phyloP scores from a whole-genome alignment of 495 filamentous ascomycete genomes.

The Terfezia boudieri region DNA sequence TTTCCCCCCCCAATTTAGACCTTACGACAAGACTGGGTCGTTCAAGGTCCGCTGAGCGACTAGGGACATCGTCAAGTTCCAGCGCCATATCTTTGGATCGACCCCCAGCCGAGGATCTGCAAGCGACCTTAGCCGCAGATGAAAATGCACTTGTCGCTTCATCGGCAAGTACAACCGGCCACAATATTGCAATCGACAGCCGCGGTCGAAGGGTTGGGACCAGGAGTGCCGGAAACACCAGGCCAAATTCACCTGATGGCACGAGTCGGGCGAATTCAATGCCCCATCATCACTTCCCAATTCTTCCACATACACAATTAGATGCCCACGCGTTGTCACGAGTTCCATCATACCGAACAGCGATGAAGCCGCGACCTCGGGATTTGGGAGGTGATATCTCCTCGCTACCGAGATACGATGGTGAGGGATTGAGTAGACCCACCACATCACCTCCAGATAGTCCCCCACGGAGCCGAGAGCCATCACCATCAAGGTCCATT shows the following conservation, averaged over 20 bases:
- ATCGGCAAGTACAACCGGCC: too few species aligned
- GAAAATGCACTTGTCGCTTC: not conserved
- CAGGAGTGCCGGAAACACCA: constrained; percentile 3
- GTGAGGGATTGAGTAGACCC: constrained; percentile 18
- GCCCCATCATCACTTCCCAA: not conserved
- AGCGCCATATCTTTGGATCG: not conserved
- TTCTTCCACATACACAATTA: not conserved
- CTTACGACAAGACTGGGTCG: not conserved
- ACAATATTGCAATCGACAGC: too few species aligned
- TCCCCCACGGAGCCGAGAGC: constrained; percentile 13
- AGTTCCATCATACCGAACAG: constrained; percentile 64
- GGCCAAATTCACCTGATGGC: constrained; percentile 9
- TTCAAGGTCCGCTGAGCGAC: not conserved
- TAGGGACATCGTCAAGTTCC: not conserved
- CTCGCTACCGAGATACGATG: constrained; percentile 30
- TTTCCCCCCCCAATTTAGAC: not conserved
- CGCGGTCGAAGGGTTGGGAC: not conserved
- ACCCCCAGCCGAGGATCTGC: not conserved
- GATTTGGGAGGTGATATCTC: constrained; percentile 22
- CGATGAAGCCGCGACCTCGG: constrained; percentile 36
- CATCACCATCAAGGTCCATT: not conserved
- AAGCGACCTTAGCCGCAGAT: not conserved
- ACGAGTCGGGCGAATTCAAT: not conserved
- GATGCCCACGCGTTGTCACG: constrained; percentile 23
- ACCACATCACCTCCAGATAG: constrained; percentile 20